These are phyloP conservation scores for Ascochyta pisi DNA, from an alignment of 2,329 filamentous ascomycete species.

Conservation along the genomic window DNA sequence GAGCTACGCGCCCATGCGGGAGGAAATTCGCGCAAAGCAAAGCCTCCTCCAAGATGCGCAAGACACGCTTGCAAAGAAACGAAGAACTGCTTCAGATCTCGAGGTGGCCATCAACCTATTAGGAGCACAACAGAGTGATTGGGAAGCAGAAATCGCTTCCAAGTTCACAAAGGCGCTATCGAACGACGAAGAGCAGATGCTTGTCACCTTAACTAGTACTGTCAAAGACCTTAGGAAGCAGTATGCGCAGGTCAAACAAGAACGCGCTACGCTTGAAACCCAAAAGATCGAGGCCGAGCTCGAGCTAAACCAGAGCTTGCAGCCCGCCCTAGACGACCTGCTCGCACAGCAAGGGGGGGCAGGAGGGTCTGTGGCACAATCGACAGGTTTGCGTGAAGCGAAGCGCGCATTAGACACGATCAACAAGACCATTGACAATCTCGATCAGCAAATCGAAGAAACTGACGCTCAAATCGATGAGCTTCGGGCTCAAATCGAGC, in stretches of 20 bases:
- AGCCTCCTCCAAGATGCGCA: conserved; percentile 75
- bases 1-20: conserved; percentile 79
- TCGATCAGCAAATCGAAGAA: conserved; percentile 74
- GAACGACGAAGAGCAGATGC: conserved; percentile 78
- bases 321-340: conserved; percentile 85
- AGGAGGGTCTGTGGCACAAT: conserved; percentile 60
- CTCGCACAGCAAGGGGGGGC: conserved; percentile 51
- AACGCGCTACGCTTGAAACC: conserved; percentile 77
- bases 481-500: conserved; percentile 60
- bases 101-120: conserved; percentile 65
- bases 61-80: conserved; percentile 76
- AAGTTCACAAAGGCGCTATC: conserved; percentile 93
- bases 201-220: conserved; percentile 72
- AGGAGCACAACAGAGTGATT: conserved; percentile 74
- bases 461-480: conserved; percentile 76
- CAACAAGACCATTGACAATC: conserved; percentile 68
- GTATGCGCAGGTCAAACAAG: conserved; percentile 75
- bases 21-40: conserved; percentile 78
- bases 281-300: conserved; percentile 85
- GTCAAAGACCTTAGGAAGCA: conserved; percentile 79
- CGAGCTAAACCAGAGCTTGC: conserved; percentile 87
- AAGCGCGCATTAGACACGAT: conserved; percentile 83
- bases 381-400: conserved; percentile 73
- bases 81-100: conserved; percentile 69
- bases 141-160: conserved; percentile 80